Base-by-base conservation (phyloP, 768 basidiomycete species). In the Candolleomyces aberdarensis region DNA sequence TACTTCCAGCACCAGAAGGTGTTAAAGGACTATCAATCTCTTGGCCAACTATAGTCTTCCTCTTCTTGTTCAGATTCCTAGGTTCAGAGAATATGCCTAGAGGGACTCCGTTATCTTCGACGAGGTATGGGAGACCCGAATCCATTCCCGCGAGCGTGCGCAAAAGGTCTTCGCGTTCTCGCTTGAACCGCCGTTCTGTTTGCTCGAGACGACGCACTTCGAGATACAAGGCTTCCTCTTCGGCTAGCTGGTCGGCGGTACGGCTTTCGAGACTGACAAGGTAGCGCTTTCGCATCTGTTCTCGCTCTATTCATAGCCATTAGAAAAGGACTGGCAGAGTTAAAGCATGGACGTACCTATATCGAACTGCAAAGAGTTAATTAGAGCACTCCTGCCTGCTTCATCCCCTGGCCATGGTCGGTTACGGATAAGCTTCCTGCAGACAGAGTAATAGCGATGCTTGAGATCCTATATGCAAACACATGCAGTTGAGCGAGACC, bases 141-240 rank as follows among this genome's bases (percentile, higher is more conserved):
- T 97, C 95, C 53, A 94, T 85, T 5, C 95, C 95, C 26, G 88
- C 85, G 14, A 97, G 75, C 0, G 87, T 91, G 32, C 91, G 84
- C 62, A 98, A 79, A 26, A 98, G 82, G 48, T 93, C 92, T 59
- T 97, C 94, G 17, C 95, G 80, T 19, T 97, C 94, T 64, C 85
- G 86, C 74, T 89, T 91, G 78, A 95, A 98, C 57, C 82, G 83
- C 36, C 89, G 83, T 70, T 97, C 95, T 62, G 83, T 92, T 74
- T 98, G 96, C 71, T 98, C 96, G 54, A 99, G 81, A n/a, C 93
- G 86, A 69, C 96, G 95, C 54, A 96, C 83, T 72, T 98, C 94
- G 63, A 98, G 77, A 74, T 92, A 98, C 3, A 99, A 80, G 8
- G 93, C 91, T 67, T 98, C 96, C 78, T 98, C 97, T 71, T 99